phyloP scores from a whole-genome alignment of 352 stramenopile genomes.

The Blastocystis sp. region DNA sequence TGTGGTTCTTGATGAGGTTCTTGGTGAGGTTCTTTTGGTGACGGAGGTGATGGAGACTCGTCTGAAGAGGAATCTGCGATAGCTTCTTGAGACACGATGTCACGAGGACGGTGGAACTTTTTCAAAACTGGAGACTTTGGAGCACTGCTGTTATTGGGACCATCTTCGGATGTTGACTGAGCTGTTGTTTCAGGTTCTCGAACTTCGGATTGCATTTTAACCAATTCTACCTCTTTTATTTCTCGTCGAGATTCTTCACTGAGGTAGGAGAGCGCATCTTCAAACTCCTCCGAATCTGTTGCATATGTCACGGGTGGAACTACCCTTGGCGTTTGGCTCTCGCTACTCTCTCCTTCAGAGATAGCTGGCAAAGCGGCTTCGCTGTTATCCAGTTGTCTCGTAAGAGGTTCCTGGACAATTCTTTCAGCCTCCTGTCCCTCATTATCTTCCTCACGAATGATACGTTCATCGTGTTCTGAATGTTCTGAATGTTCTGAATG shows the following conservation, averaged over 20 bases:
- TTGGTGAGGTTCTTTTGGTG: not conserved
- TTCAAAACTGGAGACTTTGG: not conserved
- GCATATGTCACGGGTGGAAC: no score
- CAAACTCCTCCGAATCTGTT: no score
- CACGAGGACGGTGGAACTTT: not conserved
- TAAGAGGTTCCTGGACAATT: not conserved
- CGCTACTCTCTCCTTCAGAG: no score
- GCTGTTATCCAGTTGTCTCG: not conserved
- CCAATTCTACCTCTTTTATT: no score
- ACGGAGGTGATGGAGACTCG: not conserved
- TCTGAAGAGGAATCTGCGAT: not conserved
- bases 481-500: no score
- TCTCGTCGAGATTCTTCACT: no score
- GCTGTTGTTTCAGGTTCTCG: not conserved
- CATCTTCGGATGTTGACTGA: not conserved
- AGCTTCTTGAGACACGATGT: not conserved
- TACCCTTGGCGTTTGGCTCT: no score
- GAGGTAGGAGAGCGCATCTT: no score
- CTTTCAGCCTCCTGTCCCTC: not conserved
- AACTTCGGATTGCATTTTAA: no score
- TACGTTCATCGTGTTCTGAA: not conserved
- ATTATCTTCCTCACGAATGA: not conserved
- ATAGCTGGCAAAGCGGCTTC: no score
- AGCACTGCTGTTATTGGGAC: not conserved
- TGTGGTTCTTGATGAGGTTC: not conserved